Percentiles rank a stretch among this genome's conserved stretches.
These are phyloP conservation scores for Tephrocybe sp. DNA, from an alignment of 768 basidiomycete genomes.

Conservation along the genomic window DNA sequence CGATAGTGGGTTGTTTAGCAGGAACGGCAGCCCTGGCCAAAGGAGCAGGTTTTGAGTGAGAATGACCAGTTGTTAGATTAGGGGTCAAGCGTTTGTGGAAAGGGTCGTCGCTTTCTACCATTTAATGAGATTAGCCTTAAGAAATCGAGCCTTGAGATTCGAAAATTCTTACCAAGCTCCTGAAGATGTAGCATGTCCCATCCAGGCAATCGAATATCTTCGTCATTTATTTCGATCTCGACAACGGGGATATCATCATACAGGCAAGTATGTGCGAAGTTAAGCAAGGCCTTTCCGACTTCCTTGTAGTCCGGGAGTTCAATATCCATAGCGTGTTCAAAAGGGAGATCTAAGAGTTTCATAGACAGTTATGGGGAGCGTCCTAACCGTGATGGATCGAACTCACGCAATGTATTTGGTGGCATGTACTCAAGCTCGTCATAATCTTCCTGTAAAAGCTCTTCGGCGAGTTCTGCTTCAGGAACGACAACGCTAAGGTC, in stretches of 20 bases:
- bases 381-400: neutral
- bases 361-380: neutral
- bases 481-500: conserved; percentile 39
- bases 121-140: neutral
- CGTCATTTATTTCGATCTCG: conserved; percentile 26
- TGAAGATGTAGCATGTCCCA: conserved; percentile 29
- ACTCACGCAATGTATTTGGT: conserved; percentile 41
- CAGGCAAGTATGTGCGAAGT: conserved; percentile 28
- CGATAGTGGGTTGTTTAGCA: neutral
- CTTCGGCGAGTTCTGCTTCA: conserved; percentile 26
- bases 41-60: neutral
- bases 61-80: neutral
- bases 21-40: neutral
- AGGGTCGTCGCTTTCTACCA: conserved; percentile 27
- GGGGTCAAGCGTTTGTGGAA: conserved; percentile 16
- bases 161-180: conserved; percentile 22
- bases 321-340: conserved; percentile 42
- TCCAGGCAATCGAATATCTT: conserved; percentile 18
- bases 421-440: conserved; percentile 54
- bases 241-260: conserved; percentile 28
- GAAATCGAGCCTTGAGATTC: neutral
- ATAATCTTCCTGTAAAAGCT: conserved; percentile 29
- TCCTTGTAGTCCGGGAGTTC: conserved; percentile 40
- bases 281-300: conserved; percentile 34
- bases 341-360: conserved; percentile 33